Base-by-base conservation (phyloP, 139 green algal genomes). In the Chlorella sp. region DNA sequence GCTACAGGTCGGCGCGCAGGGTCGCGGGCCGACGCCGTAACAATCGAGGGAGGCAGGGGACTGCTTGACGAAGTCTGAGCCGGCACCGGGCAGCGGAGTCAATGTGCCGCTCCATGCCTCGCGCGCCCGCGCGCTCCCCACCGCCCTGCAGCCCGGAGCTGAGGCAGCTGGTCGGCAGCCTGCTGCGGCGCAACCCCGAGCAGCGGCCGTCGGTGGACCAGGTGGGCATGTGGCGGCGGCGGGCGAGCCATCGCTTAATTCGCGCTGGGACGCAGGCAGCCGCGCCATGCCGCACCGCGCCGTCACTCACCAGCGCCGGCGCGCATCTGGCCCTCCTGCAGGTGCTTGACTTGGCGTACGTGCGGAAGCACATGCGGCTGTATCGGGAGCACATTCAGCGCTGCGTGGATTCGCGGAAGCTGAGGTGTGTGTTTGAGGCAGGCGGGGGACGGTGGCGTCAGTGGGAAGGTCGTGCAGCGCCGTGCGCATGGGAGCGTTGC, bases 71-170 rank as follows among this genome's bases (percentile, higher is more conserved):
- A n/a, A n/a, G n/a, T n/a, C n/a, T n/a, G n/a, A n/a, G n/a, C n/a
- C n/a, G n/a, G n/a, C n/a, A n/a, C n/a, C n/a, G n/a, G n/a, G n/a
- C n/a, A n/a, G n/a, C n/a, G n/a, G n/a, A n/a, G n/a, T n/a, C n/a
- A n/a, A n/a, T n/a, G n/a, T n/a, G n/a, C n/a, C n/a, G n/a, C n/a
- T n/a, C n/a, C n/a, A n/a, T n/a, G n/a, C n/a, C n/a, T n/a, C n/a
- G n/a, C n/a, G n/a, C n/a, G n/a, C n/a, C n/a, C n/a, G n/a, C n/a
- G n/a, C n/a, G n/a, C n/a, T n/a, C n/a, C n/a, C n/a, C n/a, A n/a
- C n/a, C n/a, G n/a, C n/a, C n/a, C 6, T 78, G 64, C 72, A 72
- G 60, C 46, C 43, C 60, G 11, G 58, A 78, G 60, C 72, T 78
- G 43, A 60, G 53, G 17, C 36, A 63, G 46, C 72, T 78, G 45